Evolutionary conservation across 2,329 filamentous ascomycete genomes (phyloP).

Genomic region (Aspergillus sp.): DNA sequence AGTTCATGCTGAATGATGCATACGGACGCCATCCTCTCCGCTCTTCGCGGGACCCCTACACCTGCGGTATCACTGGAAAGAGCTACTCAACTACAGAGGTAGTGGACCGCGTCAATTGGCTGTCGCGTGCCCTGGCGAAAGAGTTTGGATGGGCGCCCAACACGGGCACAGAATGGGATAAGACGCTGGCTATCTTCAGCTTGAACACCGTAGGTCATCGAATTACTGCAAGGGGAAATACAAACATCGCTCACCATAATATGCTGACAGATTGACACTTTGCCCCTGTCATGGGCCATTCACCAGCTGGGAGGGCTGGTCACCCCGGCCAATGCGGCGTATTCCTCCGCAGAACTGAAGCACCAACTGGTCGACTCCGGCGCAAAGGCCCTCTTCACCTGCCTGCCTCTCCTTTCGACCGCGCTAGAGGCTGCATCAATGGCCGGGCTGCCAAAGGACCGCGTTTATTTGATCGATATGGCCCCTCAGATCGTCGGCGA

Average conservation of each 20-base stretch:
- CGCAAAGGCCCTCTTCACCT: constrained; percentile 71
- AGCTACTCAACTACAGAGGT: constrained; percentile 65
- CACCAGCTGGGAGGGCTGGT: constrained; percentile 73
- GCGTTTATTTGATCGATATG: constrained; percentile 68
- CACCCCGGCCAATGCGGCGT: constrained; percentile 73
- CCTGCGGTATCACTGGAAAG: constrained; percentile 71
- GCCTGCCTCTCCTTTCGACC: constrained; percentile 62
- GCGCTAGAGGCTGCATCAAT: constrained; percentile 65
- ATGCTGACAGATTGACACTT: constrained; percentile 65
- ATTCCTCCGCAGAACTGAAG: constrained; percentile 67
- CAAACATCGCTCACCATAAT: neutral
- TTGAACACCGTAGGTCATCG: constrained; percentile 65
- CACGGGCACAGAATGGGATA: constrained; percentile 75
- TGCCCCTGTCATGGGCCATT: constrained; percentile 70
- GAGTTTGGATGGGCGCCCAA: constrained; percentile 71
- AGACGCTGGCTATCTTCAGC: constrained; percentile 74
- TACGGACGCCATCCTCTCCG: constrained; percentile 65
- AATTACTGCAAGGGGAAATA: neutral
- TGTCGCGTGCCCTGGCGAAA: constrained; percentile 68
- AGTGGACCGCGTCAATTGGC: constrained; percentile 62
- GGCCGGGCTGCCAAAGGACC: constrained; percentile 61
- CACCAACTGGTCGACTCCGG: constrained; percentile 70
- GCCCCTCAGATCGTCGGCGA: constrained; percentile 55
- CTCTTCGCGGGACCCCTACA: constrained; percentile 68
- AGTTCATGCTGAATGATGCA: constrained; percentile 74